These are phyloP conservation scores for Phoma sp. DNA, from an alignment of 2,329 filamentous ascomycete genomes.

Conservation along the genomic window DNA sequence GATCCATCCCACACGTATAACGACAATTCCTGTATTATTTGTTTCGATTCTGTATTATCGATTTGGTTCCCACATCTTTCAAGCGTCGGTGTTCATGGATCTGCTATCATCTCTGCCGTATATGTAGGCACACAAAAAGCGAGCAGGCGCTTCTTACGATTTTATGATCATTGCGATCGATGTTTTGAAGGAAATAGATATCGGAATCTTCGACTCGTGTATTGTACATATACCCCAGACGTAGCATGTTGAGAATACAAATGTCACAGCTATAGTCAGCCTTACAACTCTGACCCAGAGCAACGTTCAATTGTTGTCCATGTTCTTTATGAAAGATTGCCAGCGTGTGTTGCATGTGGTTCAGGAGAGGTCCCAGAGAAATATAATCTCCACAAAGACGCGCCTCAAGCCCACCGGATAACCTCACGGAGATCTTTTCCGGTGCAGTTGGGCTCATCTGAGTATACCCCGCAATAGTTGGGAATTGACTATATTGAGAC, in stretches of 20 bases:
- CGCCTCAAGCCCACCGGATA: background rate
- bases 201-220: slow-evolving; percentile 2
- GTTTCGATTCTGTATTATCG: slow-evolving; percentile 9
- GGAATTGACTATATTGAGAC: background rate
- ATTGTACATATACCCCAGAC: slow-evolving; percentile 15
- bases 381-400: too few species aligned
- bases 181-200: slow-evolving; percentile 1
- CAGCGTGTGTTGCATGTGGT: too few species aligned
- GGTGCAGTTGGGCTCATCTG: background rate
- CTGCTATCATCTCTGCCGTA: background rate
- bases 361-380: too few species aligned
- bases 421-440: slow-evolving; percentile 12
- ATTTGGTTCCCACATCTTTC: background rate
- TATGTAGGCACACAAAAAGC: slow-evolving; percentile 4
- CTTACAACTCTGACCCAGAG: too few species aligned
- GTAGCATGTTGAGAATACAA: slow-evolving; percentile 12
- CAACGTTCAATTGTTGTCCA: background rate
- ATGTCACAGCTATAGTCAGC: slow-evolving; percentile 12
- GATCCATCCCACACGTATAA: background rate
- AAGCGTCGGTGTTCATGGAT: slow-evolving; percentile 8
- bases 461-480: slow-evolving; percentile 4
- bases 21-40: background rate
- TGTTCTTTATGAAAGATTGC: too few species aligned
- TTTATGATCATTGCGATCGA: slow-evolving; percentile 6
- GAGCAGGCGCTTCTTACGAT: slow-evolving; percentile 10